Conservation (phyloP, 148 eudicot genomes). For the Dianthus caryophyllus region DNA sequence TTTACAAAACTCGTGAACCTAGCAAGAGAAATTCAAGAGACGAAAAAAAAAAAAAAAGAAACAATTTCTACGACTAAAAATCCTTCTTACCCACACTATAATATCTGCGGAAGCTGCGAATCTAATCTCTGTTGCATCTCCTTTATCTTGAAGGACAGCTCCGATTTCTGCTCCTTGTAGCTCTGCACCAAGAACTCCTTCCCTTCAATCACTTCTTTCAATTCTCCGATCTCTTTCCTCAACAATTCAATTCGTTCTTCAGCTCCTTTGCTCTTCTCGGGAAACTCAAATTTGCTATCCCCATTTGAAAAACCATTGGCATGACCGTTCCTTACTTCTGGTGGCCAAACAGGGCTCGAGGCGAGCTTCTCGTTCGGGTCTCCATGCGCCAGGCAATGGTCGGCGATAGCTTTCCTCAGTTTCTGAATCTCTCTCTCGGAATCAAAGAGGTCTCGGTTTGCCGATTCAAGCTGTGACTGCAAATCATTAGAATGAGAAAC, state of each 20-base stretch:
- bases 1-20: slow-evolving; percentile 6
- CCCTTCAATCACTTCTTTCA: slow-evolving; percentile 79
- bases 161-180: slow-evolving; percentile 85
- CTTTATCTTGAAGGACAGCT: slow-evolving; percentile 70
- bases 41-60: slow-evolving; percentile 14
- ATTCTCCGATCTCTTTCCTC: slow-evolving; percentile 66
- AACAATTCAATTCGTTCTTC: slow-evolving; percentile 64
- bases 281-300: slow-evolving; percentile 34
- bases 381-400: slow-evolving; percentile 62
- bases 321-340: slow-evolving; percentile 37
- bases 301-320: slow-evolving; percentile 51
- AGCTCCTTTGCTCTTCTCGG: slow-evolving; percentile 47
- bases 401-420: slow-evolving; percentile 85
- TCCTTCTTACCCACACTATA: slow-evolving; percentile 39
- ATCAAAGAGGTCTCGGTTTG: slow-evolving; percentile 71
- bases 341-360: too few relatives aligned
- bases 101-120: slow-evolving; percentile 81
- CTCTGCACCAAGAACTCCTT: slow-evolving; percentile 69
- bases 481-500: slow-evolving; percentile 65
- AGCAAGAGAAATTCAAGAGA: slow-evolving; percentile 4
- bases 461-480: slow-evolving; percentile 70
- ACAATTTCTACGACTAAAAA: slow-evolving; percentile 1
- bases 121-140: slow-evolving; percentile 87
- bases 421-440: slow-evolving; percentile 90
- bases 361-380: slow-evolving; percentile 35